phyloP scores from a whole-genome alignment of 2,329 filamentous ascomycete species.

The Stenocarpella maydis region DNA sequence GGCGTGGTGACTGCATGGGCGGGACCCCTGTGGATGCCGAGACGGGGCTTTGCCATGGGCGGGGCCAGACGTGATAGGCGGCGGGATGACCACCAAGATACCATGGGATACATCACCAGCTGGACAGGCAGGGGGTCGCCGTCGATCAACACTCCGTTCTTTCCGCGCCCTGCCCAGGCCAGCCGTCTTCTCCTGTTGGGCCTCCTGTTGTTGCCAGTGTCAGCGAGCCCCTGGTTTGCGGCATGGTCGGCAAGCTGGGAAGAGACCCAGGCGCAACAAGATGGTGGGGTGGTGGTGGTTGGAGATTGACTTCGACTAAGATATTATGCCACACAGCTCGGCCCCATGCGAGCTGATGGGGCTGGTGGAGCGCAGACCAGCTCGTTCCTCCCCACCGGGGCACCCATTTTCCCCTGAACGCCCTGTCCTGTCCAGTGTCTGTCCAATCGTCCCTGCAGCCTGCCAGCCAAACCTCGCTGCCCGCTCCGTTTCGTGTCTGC shows the following conservation, averaged over 20 bases:
- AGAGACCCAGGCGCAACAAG: no score
- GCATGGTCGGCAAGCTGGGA: neutral
- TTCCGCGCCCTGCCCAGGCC: neutral
- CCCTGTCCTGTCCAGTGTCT: slow-evolving; percentile 6
- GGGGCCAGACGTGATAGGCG: no score
- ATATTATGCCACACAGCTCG: slow-evolving; percentile 31
- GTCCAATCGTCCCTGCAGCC: slow-evolving; percentile 15
- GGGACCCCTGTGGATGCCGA: slow-evolving; percentile 14
- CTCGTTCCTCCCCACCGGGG: neutral
- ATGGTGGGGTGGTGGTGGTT: no score
- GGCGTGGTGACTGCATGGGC: slow-evolving; percentile 32
- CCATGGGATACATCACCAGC: slow-evolving; percentile 30
- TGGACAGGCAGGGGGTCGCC: neutral
- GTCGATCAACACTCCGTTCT: slow-evolving; percentile 15
- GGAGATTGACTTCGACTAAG: slow-evolving; percentile 25
- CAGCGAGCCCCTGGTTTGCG: neutral
- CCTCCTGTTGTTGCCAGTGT: neutral
- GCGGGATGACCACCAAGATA: slow-evolving; percentile 26
- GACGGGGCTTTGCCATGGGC: slow-evolving; percentile 10
- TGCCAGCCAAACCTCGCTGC: neutral
- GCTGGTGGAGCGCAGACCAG: slow-evolving; percentile 18
- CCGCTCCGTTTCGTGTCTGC: neutral
- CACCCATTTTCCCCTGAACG: neutral
- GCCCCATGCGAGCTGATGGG: slow-evolving; percentile 22
- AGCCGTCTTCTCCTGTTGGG: neutral